phyloP scores from a whole-genome alignment of 371 early-diverging fungal species.

The Mortierella sp. region DNA sequence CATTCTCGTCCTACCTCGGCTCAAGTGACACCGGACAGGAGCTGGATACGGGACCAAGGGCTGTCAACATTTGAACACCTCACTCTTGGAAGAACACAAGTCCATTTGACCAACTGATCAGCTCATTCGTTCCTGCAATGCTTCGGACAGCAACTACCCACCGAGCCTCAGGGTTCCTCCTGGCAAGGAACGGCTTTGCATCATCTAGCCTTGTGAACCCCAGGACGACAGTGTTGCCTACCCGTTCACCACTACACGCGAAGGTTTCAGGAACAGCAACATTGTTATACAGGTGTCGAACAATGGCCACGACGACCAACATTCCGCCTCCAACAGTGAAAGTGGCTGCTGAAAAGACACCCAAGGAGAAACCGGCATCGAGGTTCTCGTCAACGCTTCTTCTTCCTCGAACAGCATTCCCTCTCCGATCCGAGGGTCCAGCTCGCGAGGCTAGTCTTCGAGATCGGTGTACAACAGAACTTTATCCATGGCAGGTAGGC shows the following conservation, averaged over 20 bases:
- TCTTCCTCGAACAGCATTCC: slow-evolving; percentile 79
- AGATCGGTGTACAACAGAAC: slow-evolving; percentile 72
- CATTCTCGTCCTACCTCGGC: no score
- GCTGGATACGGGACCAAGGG: no score
- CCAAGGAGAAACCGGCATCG: slow-evolving; percentile 48
- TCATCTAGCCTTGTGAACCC: slow-evolving; percentile 4
- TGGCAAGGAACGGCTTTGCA: slow-evolving; percentile 5
- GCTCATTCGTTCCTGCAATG: slow-evolving; percentile 2
- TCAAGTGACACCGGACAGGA: no score
- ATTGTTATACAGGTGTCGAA: slow-evolving; percentile 5
- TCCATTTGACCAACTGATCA: not conserved
- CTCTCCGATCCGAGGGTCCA: slow-evolving; percentile 76
- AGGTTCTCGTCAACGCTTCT: slow-evolving; percentile 70
- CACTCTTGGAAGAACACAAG: not conserved
- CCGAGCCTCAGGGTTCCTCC: slow-evolving; percentile 16
- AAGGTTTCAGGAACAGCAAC: not conserved
- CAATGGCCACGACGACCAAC: slow-evolving; percentile 28
- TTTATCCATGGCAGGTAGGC: slow-evolving; percentile 81
- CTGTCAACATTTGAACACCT: no score
- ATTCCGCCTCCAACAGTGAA: slow-evolving; percentile 7
- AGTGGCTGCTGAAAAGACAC: not conserved
- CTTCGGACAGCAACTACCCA: slow-evolving; percentile 24
- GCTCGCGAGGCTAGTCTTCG: slow-evolving; percentile 70
- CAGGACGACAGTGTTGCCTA: not conserved
- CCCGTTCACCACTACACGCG: not conserved